A percentile compares a stretch with the other conserved stretches of the same genome.
Evolutionary conservation across 1,284 basidiomycete genomes (phyloP).

Genomic region (Trametes sp.): DNA sequence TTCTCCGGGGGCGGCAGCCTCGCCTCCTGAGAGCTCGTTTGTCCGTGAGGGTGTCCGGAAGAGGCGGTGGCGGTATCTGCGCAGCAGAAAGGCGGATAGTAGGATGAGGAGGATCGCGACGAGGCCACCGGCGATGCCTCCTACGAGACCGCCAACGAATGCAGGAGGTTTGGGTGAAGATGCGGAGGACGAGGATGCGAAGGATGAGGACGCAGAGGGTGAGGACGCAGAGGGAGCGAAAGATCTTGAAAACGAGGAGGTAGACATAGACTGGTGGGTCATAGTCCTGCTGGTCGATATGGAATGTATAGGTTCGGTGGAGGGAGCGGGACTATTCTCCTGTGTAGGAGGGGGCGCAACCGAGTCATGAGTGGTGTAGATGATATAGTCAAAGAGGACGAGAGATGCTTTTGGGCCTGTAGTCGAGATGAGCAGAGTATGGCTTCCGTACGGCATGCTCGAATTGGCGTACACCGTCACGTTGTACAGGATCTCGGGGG

Average conservation of each 20-base stretch:
- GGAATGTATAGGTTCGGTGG: no score
- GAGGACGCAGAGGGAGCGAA: not conserved
- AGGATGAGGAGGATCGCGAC: conserved; percentile 3
- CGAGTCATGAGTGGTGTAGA: conserved; percentile 6
- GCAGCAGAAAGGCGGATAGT: not conserved
- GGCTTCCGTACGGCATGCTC: not conserved
- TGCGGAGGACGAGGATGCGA: not conserved
- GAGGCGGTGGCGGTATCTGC: not conserved
- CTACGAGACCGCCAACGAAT: conserved; percentile 11
- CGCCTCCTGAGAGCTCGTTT: not conserved
- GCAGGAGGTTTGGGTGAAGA: not conserved
- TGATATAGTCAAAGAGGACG: conserved; percentile 20
- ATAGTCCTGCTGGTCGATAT: no score
- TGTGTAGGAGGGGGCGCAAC: not conserved
- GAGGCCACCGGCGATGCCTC: conserved; percentile 10
- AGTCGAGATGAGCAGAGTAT: conserved; percentile 11
- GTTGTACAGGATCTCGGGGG: not conserved
- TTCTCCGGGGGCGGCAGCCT: not conserved
- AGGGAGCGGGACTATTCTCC: no score
- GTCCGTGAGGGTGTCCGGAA: not conserved
- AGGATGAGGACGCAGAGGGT: not conserved
- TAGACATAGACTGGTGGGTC: no score
- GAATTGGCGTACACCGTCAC: conserved; percentile 2
- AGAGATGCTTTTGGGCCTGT: not conserved
- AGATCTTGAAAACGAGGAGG: no score